Evolutionary conservation across 2,329 filamentous ascomycete genomes (phyloP).

Genomic region (Decorospora gaudefroyi): DNA sequence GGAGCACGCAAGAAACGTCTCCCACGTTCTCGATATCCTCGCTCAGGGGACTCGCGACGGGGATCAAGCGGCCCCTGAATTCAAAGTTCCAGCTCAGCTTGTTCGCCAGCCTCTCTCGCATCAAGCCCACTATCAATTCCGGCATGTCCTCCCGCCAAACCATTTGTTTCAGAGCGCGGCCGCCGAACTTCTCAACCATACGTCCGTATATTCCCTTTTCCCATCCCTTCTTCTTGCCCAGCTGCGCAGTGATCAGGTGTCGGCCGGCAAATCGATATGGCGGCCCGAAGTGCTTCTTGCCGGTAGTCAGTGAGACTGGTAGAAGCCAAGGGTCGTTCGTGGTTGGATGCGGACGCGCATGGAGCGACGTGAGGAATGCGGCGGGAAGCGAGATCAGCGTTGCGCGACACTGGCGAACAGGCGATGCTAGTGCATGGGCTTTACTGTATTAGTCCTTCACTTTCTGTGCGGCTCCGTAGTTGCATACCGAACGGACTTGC

Average conservation of each 20-base stretch:
- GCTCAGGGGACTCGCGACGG: conserved; percentile 26
- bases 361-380: conserved; percentile 67
- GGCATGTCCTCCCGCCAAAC: conserved; percentile 57
- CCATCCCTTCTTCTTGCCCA: conserved; percentile 33
- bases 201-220: conserved; percentile 26
- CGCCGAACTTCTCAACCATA: conserved; percentile 44
- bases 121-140: conserved; percentile 46
- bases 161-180: conserved; percentile 39
- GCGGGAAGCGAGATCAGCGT: conserved; percentile 59
- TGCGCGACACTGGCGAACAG: conserved; percentile 61
- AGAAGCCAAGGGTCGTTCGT: conserved; percentile 61
- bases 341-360: conserved; percentile 60
- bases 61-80: conserved; percentile 28
- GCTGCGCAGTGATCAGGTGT: conserved; percentile 17
- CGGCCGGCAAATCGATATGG: conserved; percentile 31
- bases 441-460: conserved; percentile 3
- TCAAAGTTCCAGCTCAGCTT: conserved; percentile 46
- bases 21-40: conserved; percentile 33
- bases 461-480: not conserved
- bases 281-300: conserved; percentile 28
- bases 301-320: conserved; percentile 49
- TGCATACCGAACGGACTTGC: conserved; percentile 67
- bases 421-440: conserved; percentile 67
- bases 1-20: conserved; percentile 37
- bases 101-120: conserved; percentile 46